Conservation (phyloP, 2,329 filamentous ascomycete species). For the Pyricularia sp. region DNA sequence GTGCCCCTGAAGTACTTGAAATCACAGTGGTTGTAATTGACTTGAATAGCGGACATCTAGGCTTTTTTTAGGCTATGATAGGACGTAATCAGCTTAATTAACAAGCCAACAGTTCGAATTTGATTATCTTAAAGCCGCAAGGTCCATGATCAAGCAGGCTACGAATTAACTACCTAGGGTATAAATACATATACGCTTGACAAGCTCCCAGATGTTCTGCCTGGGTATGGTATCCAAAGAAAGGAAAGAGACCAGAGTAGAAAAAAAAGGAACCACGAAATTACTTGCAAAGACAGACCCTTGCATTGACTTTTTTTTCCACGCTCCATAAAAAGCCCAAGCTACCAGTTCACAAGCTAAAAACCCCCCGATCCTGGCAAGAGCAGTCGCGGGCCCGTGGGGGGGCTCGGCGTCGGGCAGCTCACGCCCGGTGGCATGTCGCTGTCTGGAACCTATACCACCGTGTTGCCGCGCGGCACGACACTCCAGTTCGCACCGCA, state of each 20-base stretch:
- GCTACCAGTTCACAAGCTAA: too few relatives aligned
- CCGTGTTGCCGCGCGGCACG: conserved; percentile 15
- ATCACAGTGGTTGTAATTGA: background rate
- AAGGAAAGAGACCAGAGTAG: background rate
- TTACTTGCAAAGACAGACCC: too few relatives aligned
- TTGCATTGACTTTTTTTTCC: too few relatives aligned
- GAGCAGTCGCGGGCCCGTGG: background rate
- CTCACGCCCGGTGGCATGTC: background rate
- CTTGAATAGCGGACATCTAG: background rate
- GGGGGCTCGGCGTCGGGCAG: background rate
- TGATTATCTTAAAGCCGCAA: background rate
- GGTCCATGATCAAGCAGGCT: background rate
- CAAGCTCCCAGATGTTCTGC: background rate
- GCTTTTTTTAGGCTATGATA: background rate
- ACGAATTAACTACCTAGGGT: background rate
- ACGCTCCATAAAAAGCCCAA: background rate
- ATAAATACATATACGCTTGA: background rate
- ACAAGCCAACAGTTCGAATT: background rate
- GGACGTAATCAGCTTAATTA: background rate
- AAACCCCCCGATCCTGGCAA: too few relatives aligned
- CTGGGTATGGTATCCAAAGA: background rate
- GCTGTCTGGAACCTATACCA: conserved; percentile 5
- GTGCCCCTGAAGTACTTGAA: background rate
- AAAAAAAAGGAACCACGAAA: background rate
- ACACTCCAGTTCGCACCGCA: conserved; percentile 42